phyloP scores from a whole-genome alignment of 2,329 filamentous ascomycete species.

The Zopfia rhizophila region DNA sequence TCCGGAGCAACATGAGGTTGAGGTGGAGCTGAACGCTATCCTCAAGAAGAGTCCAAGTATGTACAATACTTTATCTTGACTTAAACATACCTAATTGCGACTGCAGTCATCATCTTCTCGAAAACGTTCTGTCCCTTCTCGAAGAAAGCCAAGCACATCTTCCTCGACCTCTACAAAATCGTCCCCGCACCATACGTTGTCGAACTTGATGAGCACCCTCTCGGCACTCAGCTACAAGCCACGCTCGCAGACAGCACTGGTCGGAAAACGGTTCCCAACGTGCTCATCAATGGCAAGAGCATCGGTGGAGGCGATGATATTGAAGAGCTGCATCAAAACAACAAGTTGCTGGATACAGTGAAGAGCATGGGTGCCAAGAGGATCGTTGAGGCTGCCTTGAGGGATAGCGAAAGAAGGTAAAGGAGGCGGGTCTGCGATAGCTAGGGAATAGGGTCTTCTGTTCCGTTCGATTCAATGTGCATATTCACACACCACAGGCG shows the following conservation, averaged over 20 bases:
- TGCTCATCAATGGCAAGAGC: slow-evolving; percentile 86
- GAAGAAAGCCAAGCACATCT: slow-evolving; percentile 82
- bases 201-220: slow-evolving; percentile 84
- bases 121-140: slow-evolving; percentile 93
- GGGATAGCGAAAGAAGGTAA: slow-evolving; percentile 1
- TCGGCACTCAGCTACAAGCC: slow-evolving; percentile 78
- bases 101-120: slow-evolving; percentile 89
- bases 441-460: neutral
- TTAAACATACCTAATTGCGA: slow-evolving; percentile 20
- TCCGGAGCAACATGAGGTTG: slow-evolving; percentile 71
- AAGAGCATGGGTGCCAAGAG: slow-evolving; percentile 77
- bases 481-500: slow-evolving; percentile 12
- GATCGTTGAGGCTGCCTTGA: slow-evolving; percentile 51
- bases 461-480: slow-evolving; percentile 14
- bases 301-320: slow-evolving; percentile 93
- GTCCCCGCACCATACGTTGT: slow-evolving; percentile 85
- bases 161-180: slow-evolving; percentile 87
- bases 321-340: slow-evolving; percentile 69
- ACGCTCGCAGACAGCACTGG: slow-evolving; percentile 78
- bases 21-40: slow-evolving; percentile 79
- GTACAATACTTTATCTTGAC: slow-evolving; percentile 7
- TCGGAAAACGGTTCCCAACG: slow-evolving; percentile 88
- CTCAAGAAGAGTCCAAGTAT: slow-evolving; percentile 85
- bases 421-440: slow-evolving; percentile 3
- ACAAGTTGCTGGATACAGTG: slow-evolving; percentile 76